Conservation (phyloP, 2,329 filamentous ascomycete genomes). For the Capronia epimyces region DNA sequence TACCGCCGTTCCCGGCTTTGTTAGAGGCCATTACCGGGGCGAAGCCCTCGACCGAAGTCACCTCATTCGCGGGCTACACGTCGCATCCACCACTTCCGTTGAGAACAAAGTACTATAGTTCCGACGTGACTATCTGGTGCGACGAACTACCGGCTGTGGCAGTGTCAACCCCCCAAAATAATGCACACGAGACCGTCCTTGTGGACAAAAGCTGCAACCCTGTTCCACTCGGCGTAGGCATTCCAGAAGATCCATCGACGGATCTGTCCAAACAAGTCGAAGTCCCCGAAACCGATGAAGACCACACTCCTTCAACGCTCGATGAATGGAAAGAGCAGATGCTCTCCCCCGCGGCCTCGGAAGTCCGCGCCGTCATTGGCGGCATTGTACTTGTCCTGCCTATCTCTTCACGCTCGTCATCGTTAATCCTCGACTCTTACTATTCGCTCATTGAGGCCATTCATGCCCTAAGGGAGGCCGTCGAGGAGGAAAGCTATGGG, state of each 20-base stretch:
- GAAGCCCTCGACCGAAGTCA: conserved; percentile 19
- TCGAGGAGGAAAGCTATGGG: conserved; percentile 41
- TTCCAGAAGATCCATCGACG: background rate
- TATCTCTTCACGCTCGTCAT: conserved; percentile 15
- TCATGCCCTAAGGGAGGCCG: conserved; percentile 36
- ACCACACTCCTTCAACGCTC: conserved; percentile 1
- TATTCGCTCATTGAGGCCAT: conserved; percentile 36
- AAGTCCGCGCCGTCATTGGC: conserved; percentile 43
- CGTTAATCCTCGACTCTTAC: conserved; percentile 17
- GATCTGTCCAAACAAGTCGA: background rate
- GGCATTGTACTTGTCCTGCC: conserved; percentile 39
- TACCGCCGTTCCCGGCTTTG: conserved; percentile 24
- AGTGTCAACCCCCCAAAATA: background rate
- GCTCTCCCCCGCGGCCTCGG: conserved; percentile 37
- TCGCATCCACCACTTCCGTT: conserved; percentile 40
- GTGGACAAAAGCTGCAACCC: too few relatives aligned
- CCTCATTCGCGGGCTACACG: conserved; percentile 43
- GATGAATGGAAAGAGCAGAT: conserved; percentile 39
- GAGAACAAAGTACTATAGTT: conserved; percentile 41
- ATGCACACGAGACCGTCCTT: background rate
- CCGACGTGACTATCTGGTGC: conserved; percentile 44
- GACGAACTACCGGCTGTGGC: conserved; percentile 38
- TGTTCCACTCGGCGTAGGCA: too few relatives aligned
- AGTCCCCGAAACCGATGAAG: background rate
- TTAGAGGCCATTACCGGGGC: conserved; percentile 23